A percentile compares a stretch with the other conserved stretches of the same genome.
Conservation (phyloP, 2,329 filamentous ascomycete species). For the Botrytis deweyae region DNA sequence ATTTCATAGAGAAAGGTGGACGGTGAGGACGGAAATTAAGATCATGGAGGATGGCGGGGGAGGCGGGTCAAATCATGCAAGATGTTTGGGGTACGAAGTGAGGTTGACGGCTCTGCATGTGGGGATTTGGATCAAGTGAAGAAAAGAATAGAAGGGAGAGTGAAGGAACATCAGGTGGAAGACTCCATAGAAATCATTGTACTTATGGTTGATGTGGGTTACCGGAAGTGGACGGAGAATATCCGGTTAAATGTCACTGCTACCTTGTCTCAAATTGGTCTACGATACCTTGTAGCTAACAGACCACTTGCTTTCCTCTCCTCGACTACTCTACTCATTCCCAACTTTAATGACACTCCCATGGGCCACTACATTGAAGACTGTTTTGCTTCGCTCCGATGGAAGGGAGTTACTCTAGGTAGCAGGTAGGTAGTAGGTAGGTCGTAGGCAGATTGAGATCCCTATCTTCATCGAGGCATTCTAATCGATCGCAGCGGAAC, state of each 20-base stretch:
- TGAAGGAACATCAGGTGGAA: not conserved
- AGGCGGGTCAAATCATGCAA: not conserved
- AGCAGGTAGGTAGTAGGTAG: too few relatives aligned
- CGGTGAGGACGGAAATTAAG: not conserved
- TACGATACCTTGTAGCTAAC: not conserved
- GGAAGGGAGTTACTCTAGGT: too few relatives aligned
- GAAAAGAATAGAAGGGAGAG: not conserved
- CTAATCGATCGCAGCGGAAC: too few relatives aligned
- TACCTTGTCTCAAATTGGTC: not conserved
- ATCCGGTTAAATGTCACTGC: not conserved
- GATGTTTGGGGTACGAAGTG: not conserved
- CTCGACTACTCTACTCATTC: too few relatives aligned
- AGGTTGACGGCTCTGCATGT: not conserved
- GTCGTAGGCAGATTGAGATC: too few relatives aligned
- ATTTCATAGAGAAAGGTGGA: slow-evolving; percentile 9
- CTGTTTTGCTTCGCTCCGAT: too few relatives aligned
- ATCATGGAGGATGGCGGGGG: not conserved
- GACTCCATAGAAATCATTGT: not conserved
- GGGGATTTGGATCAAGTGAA: not conserved
- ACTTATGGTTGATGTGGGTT: not conserved
- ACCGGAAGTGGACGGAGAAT: slow-evolving; percentile 12
- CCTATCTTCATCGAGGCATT: too few relatives aligned
- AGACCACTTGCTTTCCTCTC: not conserved
- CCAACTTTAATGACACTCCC: too few relatives aligned
- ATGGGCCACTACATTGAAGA: too few relatives aligned